Evolutionary conservation across 2,329 filamentous ascomycete genomes (phyloP).

Genomic region (Lecanicillium sp.): DNA sequence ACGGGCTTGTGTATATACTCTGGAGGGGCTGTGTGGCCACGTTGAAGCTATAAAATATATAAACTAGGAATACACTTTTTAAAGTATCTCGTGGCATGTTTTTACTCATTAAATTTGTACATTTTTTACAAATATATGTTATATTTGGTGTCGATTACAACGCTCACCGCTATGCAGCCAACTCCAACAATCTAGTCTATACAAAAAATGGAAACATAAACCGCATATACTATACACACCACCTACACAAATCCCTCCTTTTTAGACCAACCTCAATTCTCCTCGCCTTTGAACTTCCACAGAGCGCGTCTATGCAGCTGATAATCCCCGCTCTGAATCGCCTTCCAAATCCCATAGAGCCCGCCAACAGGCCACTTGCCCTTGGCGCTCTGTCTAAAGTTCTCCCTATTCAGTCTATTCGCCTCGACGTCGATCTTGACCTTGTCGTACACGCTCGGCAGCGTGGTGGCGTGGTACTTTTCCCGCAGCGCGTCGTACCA

Average conservation of each 20-base stretch:
- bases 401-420: slow-evolving; percentile 28
- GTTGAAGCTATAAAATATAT: no score
- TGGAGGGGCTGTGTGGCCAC: no score
- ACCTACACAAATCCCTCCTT: slow-evolving; percentile 1
- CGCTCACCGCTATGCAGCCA: background rate
- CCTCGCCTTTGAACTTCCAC: slow-evolving; percentile 41
- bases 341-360: slow-evolving; percentile 50
- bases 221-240: background rate
- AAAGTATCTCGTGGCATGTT: no score
- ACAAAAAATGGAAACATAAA: background rate
- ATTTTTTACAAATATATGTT: slow-evolving; percentile 1
- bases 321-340: slow-evolving; percentile 50
- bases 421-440: slow-evolving; percentile 47
- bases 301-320: slow-evolving; percentile 41
- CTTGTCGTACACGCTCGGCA: slow-evolving; percentile 66
- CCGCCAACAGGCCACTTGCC: slow-evolving; percentile 48
- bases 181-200: no score
- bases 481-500: slow-evolving; percentile 55
- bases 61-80: no score
- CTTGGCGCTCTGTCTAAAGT: slow-evolving; percentile 34
- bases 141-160: background rate
- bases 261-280: slow-evolving; percentile 7
- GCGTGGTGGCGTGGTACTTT: slow-evolving; percentile 52
- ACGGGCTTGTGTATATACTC: no score
- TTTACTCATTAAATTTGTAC: background rate